Evolutionary conservation across 2,329 filamentous ascomycete species (phyloP).

Genomic region (Ophiostoma himal-ulmi): DNA sequence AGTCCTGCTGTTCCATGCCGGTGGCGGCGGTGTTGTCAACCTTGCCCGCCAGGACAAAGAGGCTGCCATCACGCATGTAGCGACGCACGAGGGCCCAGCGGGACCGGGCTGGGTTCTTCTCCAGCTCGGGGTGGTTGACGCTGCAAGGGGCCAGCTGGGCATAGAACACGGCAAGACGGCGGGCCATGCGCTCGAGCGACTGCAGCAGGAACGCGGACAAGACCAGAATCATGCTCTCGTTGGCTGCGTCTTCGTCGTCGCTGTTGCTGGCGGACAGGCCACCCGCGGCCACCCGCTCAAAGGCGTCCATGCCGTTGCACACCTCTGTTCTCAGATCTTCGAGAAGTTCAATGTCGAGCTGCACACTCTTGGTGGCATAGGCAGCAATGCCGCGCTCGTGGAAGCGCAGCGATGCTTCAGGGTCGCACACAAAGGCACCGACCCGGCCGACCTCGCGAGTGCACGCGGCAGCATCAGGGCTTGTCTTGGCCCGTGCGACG

Average conservation of each 20-base stretch:
- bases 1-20: constrained; percentile 30
- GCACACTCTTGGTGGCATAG: constrained; percentile 45
- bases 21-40: neutral
- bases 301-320: constrained; percentile 51
- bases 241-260: neutral
- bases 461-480: constrained; percentile 41
- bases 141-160: constrained; percentile 44
- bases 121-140: constrained; percentile 47
- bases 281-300: constrained; percentile 40
- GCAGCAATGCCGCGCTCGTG: constrained; percentile 48
- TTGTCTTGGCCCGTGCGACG: constrained; percentile 41
- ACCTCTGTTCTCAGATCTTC: constrained; percentile 50
- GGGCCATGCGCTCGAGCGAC: constrained; percentile 48
- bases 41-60: constrained; percentile 44
- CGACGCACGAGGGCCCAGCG: constrained; percentile 47
- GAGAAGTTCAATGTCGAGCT: constrained; percentile 48
- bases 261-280: constrained; percentile 24
- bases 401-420: constrained; percentile 40
- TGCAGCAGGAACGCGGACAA: constrained; percentile 44
- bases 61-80: constrained; percentile 45
- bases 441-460: constrained; percentile 46
- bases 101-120: constrained; percentile 47
- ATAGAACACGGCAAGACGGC: constrained; percentile 48
- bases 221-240: constrained; percentile 30
- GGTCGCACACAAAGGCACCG: constrained; percentile 45